These are phyloP conservation scores for Coemansia javaensis DNA, from an alignment of 192 early-diverging fungal species.

Conservation along the genomic window DNA sequence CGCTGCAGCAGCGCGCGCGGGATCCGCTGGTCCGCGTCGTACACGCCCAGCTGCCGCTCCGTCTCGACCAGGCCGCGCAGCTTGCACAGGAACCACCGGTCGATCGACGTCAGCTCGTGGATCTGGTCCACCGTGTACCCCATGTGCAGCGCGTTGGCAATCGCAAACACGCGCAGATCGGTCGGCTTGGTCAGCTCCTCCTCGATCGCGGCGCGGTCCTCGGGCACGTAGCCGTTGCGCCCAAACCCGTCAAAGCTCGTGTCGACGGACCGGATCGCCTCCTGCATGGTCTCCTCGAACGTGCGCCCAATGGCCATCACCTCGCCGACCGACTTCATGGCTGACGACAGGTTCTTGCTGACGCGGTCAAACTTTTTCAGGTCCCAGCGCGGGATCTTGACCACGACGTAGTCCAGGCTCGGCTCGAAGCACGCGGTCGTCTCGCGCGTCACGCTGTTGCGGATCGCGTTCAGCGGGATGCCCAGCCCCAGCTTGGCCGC, in stretches of 20 bases:
- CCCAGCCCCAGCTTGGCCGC: slow-evolving; percentile 95
- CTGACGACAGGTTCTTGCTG: slow-evolving; percentile 78
- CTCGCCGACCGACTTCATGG: slow-evolving; percentile 98
- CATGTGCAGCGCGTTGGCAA: slow-evolving; percentile 90
- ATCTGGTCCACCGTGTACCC: slow-evolving; percentile 92
- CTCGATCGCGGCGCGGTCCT: slow-evolving; percentile 67
- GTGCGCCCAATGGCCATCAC: slow-evolving; percentile 97
- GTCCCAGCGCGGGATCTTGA: slow-evolving; percentile 88
- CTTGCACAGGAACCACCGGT: slow-evolving; percentile 98
- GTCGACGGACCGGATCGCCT: slow-evolving; percentile 90
- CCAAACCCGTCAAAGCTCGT: slow-evolving; percentile 80
- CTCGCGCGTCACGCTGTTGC: slow-evolving; percentile 90
- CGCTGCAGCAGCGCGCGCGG: slow-evolving; percentile 59
- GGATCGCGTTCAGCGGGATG: slow-evolving; percentile 87
- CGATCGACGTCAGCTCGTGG: slow-evolving; percentile 85
- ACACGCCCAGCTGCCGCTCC: slow-evolving; percentile 60
- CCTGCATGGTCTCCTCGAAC: slow-evolving; percentile 97
- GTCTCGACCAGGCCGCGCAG: slow-evolving; percentile 81
- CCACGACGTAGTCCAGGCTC: slow-evolving; percentile 85
- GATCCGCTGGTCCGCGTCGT: slow-evolving; percentile 47
- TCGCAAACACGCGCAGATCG: slow-evolving; percentile 92
- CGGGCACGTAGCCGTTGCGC: slow-evolving; percentile 59
- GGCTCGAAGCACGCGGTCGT: slow-evolving; percentile 98
- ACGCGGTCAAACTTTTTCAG: slow-evolving; percentile 95
- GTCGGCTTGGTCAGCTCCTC: slow-evolving; percentile 86